Base-by-base conservation (phyloP, 441 rosid species). In the Viola pubescens region DNA sequence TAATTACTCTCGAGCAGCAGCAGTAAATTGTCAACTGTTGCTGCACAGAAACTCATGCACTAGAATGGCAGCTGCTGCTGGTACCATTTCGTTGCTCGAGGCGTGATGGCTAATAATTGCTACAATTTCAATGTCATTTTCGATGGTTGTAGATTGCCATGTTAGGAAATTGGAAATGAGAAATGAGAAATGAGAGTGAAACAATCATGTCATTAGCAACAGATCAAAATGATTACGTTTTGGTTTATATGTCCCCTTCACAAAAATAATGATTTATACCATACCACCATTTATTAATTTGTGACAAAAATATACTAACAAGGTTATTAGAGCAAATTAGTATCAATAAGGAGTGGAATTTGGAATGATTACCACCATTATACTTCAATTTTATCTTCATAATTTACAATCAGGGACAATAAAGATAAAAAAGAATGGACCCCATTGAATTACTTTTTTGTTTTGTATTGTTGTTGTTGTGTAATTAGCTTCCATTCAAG, bases 31-130 rank as follows among this genome's bases (percentile, higher is more conserved):
- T 76, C 80, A 81, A 70, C 80, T 64, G 60, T 54, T 62, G 13
- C 62, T 61, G 74, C 79, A 70, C 77, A 77, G 48, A 74, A 66
- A 80, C 51, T 67, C 74, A 79, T 71, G 78, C 79, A 77, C 63
- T 26, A 69, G 46, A 52, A 38, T 7, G 50, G 69, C 69, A 60
- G 58, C 70, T 66, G 71, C 34, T 26, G 34, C 34, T 26, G 34
- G 34, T 65, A 66, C 61, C 48, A 37, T 54, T 66, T 70, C 64
- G 83, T 71, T 70, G 70, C 72, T 63, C 62, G 71, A 75, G 83
- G 84, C 75, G 49, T 46, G 49, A 46, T 46, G 49, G n/a, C 49
- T 46, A 9, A 46, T 46, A 46, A 46, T 46, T 46, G 6, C 49
- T 26, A 26, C 34, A 26, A 46, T 46, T 7, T 46, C 4, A 12